These are phyloP conservation scores for Starmerella cellae DNA, from an alignment of 805 yeast genomes.

Conservation along the genomic window DNA sequence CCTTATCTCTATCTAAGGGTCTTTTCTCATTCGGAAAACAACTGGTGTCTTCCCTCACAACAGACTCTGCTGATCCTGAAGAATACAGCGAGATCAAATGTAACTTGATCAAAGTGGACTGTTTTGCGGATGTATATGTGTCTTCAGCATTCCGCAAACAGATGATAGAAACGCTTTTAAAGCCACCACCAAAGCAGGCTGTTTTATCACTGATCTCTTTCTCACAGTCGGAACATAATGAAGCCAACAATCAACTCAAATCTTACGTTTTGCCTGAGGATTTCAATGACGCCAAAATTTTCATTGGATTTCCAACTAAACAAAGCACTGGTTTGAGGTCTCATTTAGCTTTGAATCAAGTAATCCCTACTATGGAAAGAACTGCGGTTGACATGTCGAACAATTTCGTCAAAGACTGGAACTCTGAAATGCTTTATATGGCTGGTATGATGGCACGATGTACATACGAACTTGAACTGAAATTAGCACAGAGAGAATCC, in stretches of 20 bases:
- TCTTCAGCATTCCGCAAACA: constrained; percentile 24
- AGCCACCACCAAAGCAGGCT: constrained; percentile 31
- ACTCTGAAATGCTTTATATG: constrained; percentile 28
- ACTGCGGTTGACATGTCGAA: constrained; percentile 33
- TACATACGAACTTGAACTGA: constrained; percentile 28
- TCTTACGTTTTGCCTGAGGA: constrained; percentile 28
- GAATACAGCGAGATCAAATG: constrained; percentile 25
- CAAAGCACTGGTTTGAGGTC: constrained; percentile 30
- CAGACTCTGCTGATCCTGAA: constrained; percentile 24
- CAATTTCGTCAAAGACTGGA: constrained; percentile 31
- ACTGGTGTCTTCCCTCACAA: constrained; percentile 22
- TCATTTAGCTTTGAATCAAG: constrained; percentile 29
- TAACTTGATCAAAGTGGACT: constrained; percentile 26
- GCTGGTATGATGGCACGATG: constrained; percentile 29
- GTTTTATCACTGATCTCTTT: constrained; percentile 25
- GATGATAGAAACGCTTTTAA: constrained; percentile 30
- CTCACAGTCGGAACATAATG: not conserved
- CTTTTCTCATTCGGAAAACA: constrained; percentile 25
- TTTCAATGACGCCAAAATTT: constrained; percentile 29
- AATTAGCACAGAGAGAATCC: not conserved
- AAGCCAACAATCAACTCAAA: not conserved
- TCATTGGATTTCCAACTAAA: constrained; percentile 33
- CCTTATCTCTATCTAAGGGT: constrained; percentile 17
- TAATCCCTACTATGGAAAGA: constrained; percentile 34
- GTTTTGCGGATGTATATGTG: constrained; percentile 24